phyloP scores from a whole-genome alignment of 2,329 filamentous ascomycete genomes.

The Talaromyces atroroseus region DNA sequence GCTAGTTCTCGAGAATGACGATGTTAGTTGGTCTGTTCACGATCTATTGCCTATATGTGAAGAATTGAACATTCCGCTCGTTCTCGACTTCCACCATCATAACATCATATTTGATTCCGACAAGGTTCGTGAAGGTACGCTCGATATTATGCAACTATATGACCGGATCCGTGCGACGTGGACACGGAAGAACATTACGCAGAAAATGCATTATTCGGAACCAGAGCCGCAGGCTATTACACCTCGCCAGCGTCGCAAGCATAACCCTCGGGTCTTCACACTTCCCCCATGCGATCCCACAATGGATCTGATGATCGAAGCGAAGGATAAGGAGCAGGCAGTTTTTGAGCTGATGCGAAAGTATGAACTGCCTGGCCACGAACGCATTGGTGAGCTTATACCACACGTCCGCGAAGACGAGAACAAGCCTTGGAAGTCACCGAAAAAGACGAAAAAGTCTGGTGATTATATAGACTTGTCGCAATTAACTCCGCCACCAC shows the following conservation, averaged over 20 bases:
- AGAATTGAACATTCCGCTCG: slow-evolving; percentile 86
- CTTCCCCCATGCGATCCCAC: slow-evolving; percentile 74
- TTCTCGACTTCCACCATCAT: slow-evolving; percentile 91
- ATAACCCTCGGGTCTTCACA: slow-evolving; percentile 70
- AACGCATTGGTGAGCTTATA: slow-evolving; percentile 69
- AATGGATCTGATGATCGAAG: slow-evolving; percentile 99
- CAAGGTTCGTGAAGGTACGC: slow-evolving; percentile 73
- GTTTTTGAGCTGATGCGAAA: slow-evolving; percentile 90
- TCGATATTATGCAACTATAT: slow-evolving; percentile 70
- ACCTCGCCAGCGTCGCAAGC: slow-evolving; percentile 71
- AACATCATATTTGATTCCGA: slow-evolving; percentile 80
- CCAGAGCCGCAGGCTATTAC: slow-evolving; percentile 71
- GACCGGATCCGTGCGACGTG: slow-evolving; percentile 78
- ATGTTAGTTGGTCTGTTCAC: slow-evolving; percentile 87
- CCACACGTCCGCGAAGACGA: slow-evolving; percentile 74
- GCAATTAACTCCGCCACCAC: slow-evolving; percentile 38
- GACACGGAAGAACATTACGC: slow-evolving; percentile 74
- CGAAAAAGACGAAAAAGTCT: slow-evolving; percentile 43
- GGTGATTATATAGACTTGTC: slow-evolving; percentile 35
- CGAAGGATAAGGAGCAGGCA: slow-evolving; percentile 95
- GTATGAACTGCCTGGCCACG: slow-evolving; percentile 75
- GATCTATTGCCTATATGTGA: slow-evolving; percentile 86
- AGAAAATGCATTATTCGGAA: slow-evolving; percentile 97
- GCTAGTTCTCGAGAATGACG: slow-evolving; percentile 88
- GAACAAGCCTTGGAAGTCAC: slow-evolving; percentile 53